Base-by-base conservation (phyloP, 306 rosid species). In the Cucumis hystrix region DNA sequence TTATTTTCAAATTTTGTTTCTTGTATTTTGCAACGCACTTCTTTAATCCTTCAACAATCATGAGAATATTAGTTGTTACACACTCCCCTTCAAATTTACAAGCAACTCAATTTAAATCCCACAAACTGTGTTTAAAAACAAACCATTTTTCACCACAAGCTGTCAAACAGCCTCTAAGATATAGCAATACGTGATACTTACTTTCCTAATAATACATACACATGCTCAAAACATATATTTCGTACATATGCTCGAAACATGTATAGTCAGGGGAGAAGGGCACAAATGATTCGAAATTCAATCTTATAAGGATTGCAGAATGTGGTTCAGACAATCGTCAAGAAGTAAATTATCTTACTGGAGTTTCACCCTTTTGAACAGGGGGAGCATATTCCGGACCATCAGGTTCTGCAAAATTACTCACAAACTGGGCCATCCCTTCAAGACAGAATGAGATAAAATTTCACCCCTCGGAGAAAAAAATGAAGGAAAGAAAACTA, bases 351-450 rank as follows among this genome's bases (percentile, higher is more conserved):
- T 56, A 74, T 45, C 89, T 86, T 89, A 95, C 98, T 35, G 96
- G 96, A 80, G 97, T 92, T 83, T 95, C 98, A 37, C 86, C 92
- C 82, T 79, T 77, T 30, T 83, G 87, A 11, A 88, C 83, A 59
- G 98, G 98, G 0, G 89, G 92, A 62, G 92, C 49, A 83, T 95
- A 95, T 84, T 92, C 96, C 0, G 96, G 86, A 55, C 92, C 98
- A 21, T 85, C 96, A 7, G 96, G 97, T 64, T 92, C 98, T 0
- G 97, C 93, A 28, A 96, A 96, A 80, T 91, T 89, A 47, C 79
- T 74, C 84, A 92, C 97, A 65, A 91, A 96, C 74, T 96, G 97
- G 3, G 92, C 96, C 88, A 96, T 87, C 82, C 99, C 99, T 96
- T 74, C 74, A 80, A 78, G 47, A 75, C 55, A 21, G 28, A 28